Evolutionary conservation across 2,329 filamentous ascomycete genomes (phyloP).

Genomic region (Balansia obtecta): DNA sequence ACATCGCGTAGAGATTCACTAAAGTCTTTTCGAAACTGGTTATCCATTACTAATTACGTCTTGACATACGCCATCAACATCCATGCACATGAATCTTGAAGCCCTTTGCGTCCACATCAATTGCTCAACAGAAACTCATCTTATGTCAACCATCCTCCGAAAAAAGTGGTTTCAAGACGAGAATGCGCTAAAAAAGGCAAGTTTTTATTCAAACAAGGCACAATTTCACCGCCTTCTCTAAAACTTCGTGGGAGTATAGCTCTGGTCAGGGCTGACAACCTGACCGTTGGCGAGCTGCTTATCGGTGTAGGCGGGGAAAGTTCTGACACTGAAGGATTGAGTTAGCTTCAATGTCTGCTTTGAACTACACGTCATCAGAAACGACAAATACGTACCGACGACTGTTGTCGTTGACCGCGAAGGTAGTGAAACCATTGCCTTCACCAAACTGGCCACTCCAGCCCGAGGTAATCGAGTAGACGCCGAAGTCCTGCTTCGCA

Average conservation of each 20-base stretch:
- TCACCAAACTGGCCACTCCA: slow-evolving; percentile 43
- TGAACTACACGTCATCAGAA: no score
- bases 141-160: slow-evolving; percentile 14
- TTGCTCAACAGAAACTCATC: no score
- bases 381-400: slow-evolving; percentile 10
- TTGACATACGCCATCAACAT: no score
- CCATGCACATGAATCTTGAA: no score
- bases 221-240: slow-evolving; percentile 15
- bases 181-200: background rate
- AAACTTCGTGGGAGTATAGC: slow-evolving; percentile 12
- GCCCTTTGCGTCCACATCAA: no score
- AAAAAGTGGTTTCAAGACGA: slow-evolving; percentile 13
- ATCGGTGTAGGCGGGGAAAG: slow-evolving; percentile 42
- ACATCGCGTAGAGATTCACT: no score
- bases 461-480: slow-evolving; percentile 37
- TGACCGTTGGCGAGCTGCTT: slow-evolving; percentile 1
- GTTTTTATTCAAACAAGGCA: background rate
- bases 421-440: slow-evolving; percentile 35
- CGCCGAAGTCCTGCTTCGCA: slow-evolving; percentile 31
- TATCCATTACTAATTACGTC: no score
- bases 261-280: slow-evolving; percentile 30
- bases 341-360: background rate
- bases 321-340: slow-evolving; percentile 22
- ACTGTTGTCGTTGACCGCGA: slow-evolving; percentile 33
- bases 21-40: no score